Base-by-base conservation (phyloP, 2,329 filamentous ascomycete genomes). In the Podosphaera xanthii region DNA sequence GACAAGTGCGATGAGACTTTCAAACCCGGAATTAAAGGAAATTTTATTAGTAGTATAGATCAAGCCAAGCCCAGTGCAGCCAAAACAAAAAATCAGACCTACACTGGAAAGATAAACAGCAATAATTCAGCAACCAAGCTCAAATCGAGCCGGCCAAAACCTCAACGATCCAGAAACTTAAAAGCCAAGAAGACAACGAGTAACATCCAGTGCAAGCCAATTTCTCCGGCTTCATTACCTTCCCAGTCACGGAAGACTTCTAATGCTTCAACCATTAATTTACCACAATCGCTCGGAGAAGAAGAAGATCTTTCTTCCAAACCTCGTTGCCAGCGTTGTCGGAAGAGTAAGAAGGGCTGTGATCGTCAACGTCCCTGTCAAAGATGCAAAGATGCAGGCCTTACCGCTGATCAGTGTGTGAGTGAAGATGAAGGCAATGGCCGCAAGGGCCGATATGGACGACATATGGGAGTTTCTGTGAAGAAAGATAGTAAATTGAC, bases 321-420 rank as follows among this genome's bases (percentile, higher is more conserved):
- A 73, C 92, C 92, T 60, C 89, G 92, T 63, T 98, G 92, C 76
- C 92, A 98, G 71, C 86, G 92, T 60, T 98, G 92, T 77, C 86
- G 92, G 67, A 98, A 98, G 80, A 97, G 91, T 74, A 98, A 98
- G 78, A 98, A 98, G 74, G 92, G 92, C 10, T 98, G 92, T 70
- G 92, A 98, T 74, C 84, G 92, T 60, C 92, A 97, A 72, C 84
- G 92, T 46, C 92, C 92, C 35, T 98, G 92, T 69, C 87, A 89
- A 59, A 82, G 92, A 63, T 98, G 92, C 80, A 88, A 89, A 70
- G 92, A 98, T 72, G 92, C 92, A 50, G 92, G 92, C 30, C 87
- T 98, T 66, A 86, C 86, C 60, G 82, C 88, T 61, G 92, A 97
- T 65, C 87, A 91, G 63, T 98, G 92, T 71, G 82, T 98, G 71